Base-by-base conservation (phyloP, 176 grass and related monocot species). In the Areca catechu region DNA sequence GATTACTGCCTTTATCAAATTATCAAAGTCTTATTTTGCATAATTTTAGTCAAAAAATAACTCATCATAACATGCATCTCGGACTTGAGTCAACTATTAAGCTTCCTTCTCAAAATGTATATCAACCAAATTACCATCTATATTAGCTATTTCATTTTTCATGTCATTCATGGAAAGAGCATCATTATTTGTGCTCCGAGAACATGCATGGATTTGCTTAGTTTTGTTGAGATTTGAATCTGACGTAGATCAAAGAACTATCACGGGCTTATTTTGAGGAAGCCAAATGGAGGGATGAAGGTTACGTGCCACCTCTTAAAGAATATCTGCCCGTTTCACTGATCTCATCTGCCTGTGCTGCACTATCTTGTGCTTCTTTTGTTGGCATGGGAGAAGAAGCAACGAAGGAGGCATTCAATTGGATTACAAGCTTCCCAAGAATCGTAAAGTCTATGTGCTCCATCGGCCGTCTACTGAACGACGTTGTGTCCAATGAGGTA, bases 381-480 rank as follows among this genome's bases (percentile, higher is more conserved):
- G 16, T 83, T 12, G 71, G 75, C 27, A 79, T 88, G 79, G 84
- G 56, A 2, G 29, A 69, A 21, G 53, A 52, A 1, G 84, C 76
- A 25, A 79, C 84, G 4, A 70, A 76, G 23, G 75, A 69, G 7
- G 62, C 62, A 56, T 56, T 88, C 0, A 66, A 83, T 48, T 88
- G 85, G 76, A 48, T 57, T 62, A 72, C 24, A 0, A 58, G 57
- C 5, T 19, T 20, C 17, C 63, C 51, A 1, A 53, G 79, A 12
- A 6, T 23, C 0, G 34, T 80, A 0, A 23, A 25, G 49, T 77
- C 68, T 15, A 63, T 21, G 15, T 49, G 37, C 9, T 5, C 66
- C 20, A 50, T 80, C 12, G 1, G n/a, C 19, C 73, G 68, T 55
- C 76, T 77, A 22, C 73, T 72, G 54, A 51, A 85, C 73, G 77